Conservation (phyloP, 768 basidiomycete species). For the Glaciozyma martinii region DNA sequence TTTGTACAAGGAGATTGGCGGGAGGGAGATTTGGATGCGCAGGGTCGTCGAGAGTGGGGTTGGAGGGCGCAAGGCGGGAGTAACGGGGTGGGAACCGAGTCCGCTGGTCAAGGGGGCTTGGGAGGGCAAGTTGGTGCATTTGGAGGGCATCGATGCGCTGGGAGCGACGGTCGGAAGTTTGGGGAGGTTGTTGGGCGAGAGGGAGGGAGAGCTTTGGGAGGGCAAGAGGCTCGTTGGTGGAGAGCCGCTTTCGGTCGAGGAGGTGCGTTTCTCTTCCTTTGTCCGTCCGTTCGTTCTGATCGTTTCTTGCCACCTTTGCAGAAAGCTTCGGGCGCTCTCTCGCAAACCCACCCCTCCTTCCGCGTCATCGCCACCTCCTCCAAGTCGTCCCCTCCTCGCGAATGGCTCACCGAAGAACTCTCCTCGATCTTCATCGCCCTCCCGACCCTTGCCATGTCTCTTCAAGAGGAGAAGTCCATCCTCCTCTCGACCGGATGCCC, state of each 20-base stretch:
- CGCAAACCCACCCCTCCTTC: slow-evolving; percentile 15
- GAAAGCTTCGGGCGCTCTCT: slow-evolving; percentile 1
- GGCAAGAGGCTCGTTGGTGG: slow-evolving; percentile 12
- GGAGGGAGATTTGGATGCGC: slow-evolving; percentile 25
- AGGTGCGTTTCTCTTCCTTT: neutral
- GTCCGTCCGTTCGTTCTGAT: neutral
- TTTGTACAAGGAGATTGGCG: slow-evolving; percentile 26
- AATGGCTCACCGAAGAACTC: slow-evolving; percentile 25
- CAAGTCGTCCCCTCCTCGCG: slow-evolving; percentile 10
- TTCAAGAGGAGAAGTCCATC: slow-evolving; percentile 13
- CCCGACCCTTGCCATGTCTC: slow-evolving; percentile 12
- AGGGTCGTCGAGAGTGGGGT: slow-evolving; percentile 7
- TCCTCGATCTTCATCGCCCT: slow-evolving; percentile 17
- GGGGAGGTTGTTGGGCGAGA: slow-evolving; percentile 13
- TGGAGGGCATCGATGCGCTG: slow-evolving; percentile 24
- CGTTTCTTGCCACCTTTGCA: too few relatives aligned
- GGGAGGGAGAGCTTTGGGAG: slow-evolving; percentile 22
- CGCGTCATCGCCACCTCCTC: slow-evolving; percentile 22
- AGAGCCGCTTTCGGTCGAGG: neutral
- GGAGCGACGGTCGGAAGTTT: slow-evolving; percentile 14
- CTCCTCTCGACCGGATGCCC: slow-evolving; percentile 20
- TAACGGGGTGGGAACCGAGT: slow-evolving; percentile 12
- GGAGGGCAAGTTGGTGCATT: slow-evolving; percentile 13
- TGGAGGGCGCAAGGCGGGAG: slow-evolving; percentile 1
- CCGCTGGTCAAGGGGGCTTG: slow-evolving; percentile 8